Base-by-base conservation (phyloP, 2,329 filamentous ascomycete genomes). In the Amauroascus verrucosus region DNA sequence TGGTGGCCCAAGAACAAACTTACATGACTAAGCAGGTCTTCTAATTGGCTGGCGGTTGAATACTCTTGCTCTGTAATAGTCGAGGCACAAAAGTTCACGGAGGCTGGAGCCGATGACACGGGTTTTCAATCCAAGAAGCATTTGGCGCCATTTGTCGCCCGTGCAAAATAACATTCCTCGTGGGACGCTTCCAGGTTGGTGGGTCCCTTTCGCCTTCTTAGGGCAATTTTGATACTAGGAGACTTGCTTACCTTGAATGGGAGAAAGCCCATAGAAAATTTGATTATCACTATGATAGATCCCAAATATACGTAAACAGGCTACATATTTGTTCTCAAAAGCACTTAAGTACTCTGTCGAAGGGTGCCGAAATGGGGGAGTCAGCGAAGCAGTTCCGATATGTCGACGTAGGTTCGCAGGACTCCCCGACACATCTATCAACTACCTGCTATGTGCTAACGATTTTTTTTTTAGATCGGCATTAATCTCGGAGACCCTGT, bases 401-500 rank as follows among this genome's bases (percentile, higher is more conserved):
- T 64, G 71, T 72, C 44, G 73, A 75, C 67, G 72, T 75, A 62
- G 46, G 72, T 69, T 51, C 43, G 24, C 45, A 55, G 20, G 28
- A 38, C n/a, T n/a, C n/a, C n/a, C n/a, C n/a, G n/a, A n/a, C n/a
- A n/a, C n/a, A n/a, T n/a, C n/a, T n/a, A n/a, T n/a, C n/a, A n/a
- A n/a, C n/a, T n/a, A n/a, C n/a, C n/a, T n/a, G n/a, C n/a, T n/a
- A n/a, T n/a, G n/a, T n/a, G n/a, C n/a, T n/a, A n/a, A n/a, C n/a
- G n/a, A n/a, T 30, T 26, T 8, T 51, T 6, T 9, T 28, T 8
- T 35, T 61, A 85, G 80, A 80, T 98, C 64, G 93, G 91, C 54
- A 96, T 98, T 76, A 98, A 98, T 69, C 79, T 98, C 53, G 86
- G 90, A 51, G 93, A 98, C 65, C 86, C 87, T 50, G 88, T 96